Percentiles rank a stretch among this genome's conserved stretches.
Evolutionary conservation across 2,329 filamentous ascomycete species (phyloP).

Genomic region (Phyllachora maydis): DNA sequence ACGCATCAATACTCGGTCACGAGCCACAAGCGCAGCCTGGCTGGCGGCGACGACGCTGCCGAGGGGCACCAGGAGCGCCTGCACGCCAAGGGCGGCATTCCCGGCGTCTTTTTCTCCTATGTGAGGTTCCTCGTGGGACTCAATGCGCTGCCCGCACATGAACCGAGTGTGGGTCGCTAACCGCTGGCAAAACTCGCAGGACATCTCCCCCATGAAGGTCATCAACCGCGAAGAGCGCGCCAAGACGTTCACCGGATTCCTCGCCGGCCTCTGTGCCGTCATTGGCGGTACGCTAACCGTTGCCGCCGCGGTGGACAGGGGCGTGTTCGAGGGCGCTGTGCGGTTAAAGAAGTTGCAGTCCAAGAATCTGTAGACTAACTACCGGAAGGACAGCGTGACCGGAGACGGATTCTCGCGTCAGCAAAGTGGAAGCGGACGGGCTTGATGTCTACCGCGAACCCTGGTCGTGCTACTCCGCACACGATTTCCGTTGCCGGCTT

Average conservation of each 20-base stretch:
- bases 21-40: slow-evolving; percentile 76
- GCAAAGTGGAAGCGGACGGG: too few relatives aligned
- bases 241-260: slow-evolving; percentile 80
- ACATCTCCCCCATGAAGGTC: slow-evolving; percentile 99
- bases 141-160: not conserved
- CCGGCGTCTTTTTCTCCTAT: slow-evolving; percentile 96
- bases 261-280: slow-evolving; percentile 86
- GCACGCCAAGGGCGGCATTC: slow-evolving; percentile 80
- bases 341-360: slow-evolving; percentile 70
- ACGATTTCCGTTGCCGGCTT: too few relatives aligned
- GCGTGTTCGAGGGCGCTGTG: slow-evolving; percentile 71
- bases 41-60: slow-evolving; percentile 63
- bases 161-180: too few relatives aligned
- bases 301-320: slow-evolving; percentile 79
- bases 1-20: slow-evolving; percentile 98
- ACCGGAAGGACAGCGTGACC: slow-evolving; percentile 1
- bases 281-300: slow-evolving; percentile 91
- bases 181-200: slow-evolving; percentile 26
- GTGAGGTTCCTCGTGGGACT: too few relatives aligned
- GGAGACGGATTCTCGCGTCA: too few relatives aligned
- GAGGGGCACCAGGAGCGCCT: slow-evolving; percentile 85
- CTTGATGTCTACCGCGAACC: too few relatives aligned
- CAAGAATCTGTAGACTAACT: slow-evolving; percentile 30
- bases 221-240: slow-evolving; percentile 83
- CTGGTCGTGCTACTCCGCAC: too few relatives aligned